phyloP scores from a whole-genome alignment of 2,329 filamentous ascomycete species.

The Aureobasidium leucospermi region DNA sequence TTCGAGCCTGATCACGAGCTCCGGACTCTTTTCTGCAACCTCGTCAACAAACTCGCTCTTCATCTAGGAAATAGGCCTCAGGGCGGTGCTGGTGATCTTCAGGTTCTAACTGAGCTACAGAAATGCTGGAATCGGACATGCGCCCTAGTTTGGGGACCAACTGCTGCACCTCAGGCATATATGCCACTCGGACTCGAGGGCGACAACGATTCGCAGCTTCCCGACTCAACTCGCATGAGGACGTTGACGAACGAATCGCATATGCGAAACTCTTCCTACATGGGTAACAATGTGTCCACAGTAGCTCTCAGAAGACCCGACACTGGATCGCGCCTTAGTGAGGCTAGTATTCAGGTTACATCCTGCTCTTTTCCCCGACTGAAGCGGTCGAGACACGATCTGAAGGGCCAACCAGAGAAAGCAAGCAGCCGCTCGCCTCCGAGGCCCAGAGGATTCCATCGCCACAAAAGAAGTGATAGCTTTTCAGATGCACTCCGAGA shows the following conservation, averaged over 20 bases:
- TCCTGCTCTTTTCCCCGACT: slow-evolving; percentile 54
- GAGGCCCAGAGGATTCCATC: slow-evolving; percentile 29
- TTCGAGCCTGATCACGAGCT: slow-evolving; percentile 72
- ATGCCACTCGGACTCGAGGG: neutral
- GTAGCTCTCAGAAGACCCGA: neutral
- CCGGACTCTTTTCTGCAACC: slow-evolving; percentile 68
- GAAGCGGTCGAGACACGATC: slow-evolving; percentile 11
- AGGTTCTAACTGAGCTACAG: slow-evolving; percentile 89
- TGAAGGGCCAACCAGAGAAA: neutral
- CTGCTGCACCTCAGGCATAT: slow-evolving; percentile 44
- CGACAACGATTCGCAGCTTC: neutral
- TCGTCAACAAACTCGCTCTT: slow-evolving; percentile 60
- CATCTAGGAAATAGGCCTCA: slow-evolving; percentile 45
- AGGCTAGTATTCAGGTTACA: slow-evolving; percentile 50
- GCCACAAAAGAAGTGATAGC: slow-evolving; percentile 79
- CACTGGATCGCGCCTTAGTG: slow-evolving; percentile 24
- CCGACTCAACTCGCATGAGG: neutral
- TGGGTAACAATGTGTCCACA: neutral
- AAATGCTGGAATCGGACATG: slow-evolving; percentile 95
- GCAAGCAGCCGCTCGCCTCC: neutral
- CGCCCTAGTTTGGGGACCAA: slow-evolving; percentile 77
- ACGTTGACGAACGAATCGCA: slow-evolving; percentile 1
- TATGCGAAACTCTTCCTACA: slow-evolving; percentile 4
- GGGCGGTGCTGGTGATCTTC: slow-evolving; percentile 58
- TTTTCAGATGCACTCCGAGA: slow-evolving; percentile 79